These are phyloP conservation scores for Pseudonitzschia multiseries DNA, from an alignment of 108 stramenopile genomes.

Conservation along the genomic window DNA sequence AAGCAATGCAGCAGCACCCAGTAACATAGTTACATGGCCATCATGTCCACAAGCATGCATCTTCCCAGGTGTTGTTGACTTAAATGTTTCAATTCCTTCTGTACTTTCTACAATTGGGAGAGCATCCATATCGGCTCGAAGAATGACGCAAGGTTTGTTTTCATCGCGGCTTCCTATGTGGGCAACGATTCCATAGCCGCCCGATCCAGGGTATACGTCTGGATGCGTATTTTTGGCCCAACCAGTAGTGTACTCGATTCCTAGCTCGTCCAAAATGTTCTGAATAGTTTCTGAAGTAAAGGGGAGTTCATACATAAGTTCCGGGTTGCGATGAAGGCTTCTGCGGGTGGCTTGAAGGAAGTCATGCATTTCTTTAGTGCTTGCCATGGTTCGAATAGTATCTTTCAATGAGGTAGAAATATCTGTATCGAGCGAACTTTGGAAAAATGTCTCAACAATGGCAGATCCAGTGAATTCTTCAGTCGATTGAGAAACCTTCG, in stretches of 20 bases:
- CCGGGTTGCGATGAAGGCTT: slow-evolving; percentile 69
- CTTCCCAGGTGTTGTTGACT: slow-evolving; percentile 47
- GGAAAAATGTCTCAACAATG: background rate
- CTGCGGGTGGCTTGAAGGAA: slow-evolving; percentile 60
- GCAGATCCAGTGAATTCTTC: background rate
- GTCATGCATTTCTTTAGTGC: slow-evolving; percentile 36
- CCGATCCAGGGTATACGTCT: slow-evolving; percentile 43
- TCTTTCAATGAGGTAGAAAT: background rate
- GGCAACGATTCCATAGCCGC: slow-evolving; percentile 79
- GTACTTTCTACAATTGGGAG: slow-evolving; percentile 84
- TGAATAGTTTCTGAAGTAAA: slow-evolving; percentile 66
- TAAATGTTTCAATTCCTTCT: slow-evolving; percentile 48
- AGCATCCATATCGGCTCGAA: slow-evolving; percentile 95
- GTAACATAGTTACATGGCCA: slow-evolving; percentile 86
- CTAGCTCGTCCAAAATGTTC: slow-evolving; percentile 49
- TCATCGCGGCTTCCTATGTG: slow-evolving; percentile 70
- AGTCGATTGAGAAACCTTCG: background rate
- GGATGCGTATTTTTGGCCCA: slow-evolving; percentile 74
- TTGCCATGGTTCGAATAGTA: background rate
- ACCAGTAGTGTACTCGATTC: slow-evolving; percentile 56
- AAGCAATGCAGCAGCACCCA: slow-evolving; percentile 79
- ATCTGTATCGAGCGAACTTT: background rate
- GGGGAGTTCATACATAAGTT: slow-evolving; percentile 78
- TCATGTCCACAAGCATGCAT: slow-evolving; percentile 98
- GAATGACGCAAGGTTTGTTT: slow-evolving; percentile 59